phyloP scores from a whole-genome alignment of 2,329 filamentous ascomycete genomes.

The Exophiala xenobiotica region DNA sequence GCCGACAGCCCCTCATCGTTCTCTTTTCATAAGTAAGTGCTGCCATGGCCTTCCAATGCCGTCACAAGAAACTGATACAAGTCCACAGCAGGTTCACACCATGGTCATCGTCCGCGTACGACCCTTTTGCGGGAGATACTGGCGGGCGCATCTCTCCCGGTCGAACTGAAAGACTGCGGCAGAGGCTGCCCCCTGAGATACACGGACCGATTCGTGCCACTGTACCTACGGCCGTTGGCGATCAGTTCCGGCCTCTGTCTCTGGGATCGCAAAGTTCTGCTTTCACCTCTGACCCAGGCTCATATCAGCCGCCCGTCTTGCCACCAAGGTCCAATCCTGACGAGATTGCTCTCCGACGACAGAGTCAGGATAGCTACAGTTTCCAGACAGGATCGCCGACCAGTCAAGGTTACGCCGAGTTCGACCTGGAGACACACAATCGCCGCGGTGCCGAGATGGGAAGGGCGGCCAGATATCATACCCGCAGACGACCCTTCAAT shows the following conservation, averaged over 20 bases:
- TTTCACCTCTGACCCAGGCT: conserved; percentile 19
- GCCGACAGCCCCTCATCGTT: conserved; percentile 18
- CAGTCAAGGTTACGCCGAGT: conserved; percentile 29
- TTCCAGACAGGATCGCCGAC: conserved; percentile 27
- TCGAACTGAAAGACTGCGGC: conserved; percentile 21
- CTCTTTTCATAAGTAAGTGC: conserved; percentile 16
- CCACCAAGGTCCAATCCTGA: conserved; percentile 24
- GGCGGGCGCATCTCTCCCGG: conserved; percentile 24
- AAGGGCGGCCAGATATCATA: conserved; percentile 27
- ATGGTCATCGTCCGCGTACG: conserved; percentile 21
- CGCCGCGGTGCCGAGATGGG: conserved; percentile 24
- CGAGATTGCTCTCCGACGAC: conserved; percentile 26
- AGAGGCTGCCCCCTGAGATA: conserved; percentile 23
- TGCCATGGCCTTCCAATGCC: neutral
- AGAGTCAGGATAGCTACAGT: conserved; percentile 30
- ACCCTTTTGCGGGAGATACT: conserved; percentile 23
- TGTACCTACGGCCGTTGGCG: conserved; percentile 17
- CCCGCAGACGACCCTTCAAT: conserved; percentile 59
- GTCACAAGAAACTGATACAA: conserved; percentile 3
- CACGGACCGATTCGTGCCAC: conserved; percentile 18
- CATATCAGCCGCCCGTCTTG: conserved; percentile 16
- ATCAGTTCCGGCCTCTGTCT: conserved; percentile 24
- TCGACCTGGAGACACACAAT: conserved; percentile 27
- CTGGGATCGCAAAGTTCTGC: conserved; percentile 20
- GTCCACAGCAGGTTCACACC: conserved; percentile 16